Evolutionary conservation across 2,329 filamentous ascomycete genomes (phyloP).

Genomic region (Dactylellina drechsleri): DNA sequence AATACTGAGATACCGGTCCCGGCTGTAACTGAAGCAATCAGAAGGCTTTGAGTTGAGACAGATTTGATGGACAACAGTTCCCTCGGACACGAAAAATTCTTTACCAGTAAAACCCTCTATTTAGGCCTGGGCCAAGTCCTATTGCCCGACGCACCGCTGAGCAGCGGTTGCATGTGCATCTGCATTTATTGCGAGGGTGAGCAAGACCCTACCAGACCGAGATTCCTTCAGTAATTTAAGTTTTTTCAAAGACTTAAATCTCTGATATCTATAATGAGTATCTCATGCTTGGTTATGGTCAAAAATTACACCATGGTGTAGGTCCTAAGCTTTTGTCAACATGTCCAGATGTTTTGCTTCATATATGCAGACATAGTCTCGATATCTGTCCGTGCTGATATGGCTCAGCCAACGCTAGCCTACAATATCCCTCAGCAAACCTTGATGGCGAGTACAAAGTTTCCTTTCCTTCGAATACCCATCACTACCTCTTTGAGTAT

Average conservation of each 20-base stretch:
- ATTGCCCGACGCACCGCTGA: slow-evolving; percentile 19
- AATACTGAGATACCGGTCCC: not conserved
- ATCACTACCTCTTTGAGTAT: slow-evolving; percentile 12
- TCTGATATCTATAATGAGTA: too few relatives aligned
- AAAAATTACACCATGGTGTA: too few relatives aligned
- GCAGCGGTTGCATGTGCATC: slow-evolving; percentile 3
- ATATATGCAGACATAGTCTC: too few relatives aligned
- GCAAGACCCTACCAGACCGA: not conserved
- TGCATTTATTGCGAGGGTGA: not conserved
- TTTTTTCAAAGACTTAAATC: too few relatives aligned
- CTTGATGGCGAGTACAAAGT: not conserved
- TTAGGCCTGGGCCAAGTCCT: not conserved
- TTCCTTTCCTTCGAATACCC: slow-evolving; percentile 1
- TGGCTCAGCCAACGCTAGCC: slow-evolving; percentile 14
- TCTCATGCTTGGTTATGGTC: too few relatives aligned
- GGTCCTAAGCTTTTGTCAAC: too few relatives aligned
- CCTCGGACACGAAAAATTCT: not conserved
- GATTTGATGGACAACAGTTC: not conserved
- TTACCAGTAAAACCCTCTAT: not conserved
- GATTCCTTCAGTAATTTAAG: not conserved
- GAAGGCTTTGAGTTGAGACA: not conserved
- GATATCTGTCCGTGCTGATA: slow-evolving; percentile 3
- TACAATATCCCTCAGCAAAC: not conserved
- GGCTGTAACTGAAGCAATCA: not conserved
- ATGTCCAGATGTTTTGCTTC: too few relatives aligned